phyloP scores from a whole-genome alignment of 2,329 filamentous ascomycete genomes.

The Conoideocrella luteorostrata region DNA sequence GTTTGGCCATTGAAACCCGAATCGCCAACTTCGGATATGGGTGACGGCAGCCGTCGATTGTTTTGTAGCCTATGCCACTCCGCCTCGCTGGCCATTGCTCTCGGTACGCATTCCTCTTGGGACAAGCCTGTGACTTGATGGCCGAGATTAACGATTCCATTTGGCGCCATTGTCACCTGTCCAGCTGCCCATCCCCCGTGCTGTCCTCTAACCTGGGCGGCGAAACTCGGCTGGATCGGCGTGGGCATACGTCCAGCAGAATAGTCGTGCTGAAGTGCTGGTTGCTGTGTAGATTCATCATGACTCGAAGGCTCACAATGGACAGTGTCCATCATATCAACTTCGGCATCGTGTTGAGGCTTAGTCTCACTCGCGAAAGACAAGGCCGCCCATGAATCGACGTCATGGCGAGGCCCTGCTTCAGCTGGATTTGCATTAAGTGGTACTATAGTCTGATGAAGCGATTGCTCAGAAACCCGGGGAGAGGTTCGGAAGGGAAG shows the following conservation, averaged over 20 bases:
- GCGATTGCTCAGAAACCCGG: conserved; percentile 22
- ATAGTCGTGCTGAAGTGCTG: conserved; percentile 1
- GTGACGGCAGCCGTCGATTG: conserved; percentile 49
- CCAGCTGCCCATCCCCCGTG: conserved; percentile 35
- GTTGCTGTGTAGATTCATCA: conserved; percentile 11
- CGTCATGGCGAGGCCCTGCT: conserved; percentile 21
- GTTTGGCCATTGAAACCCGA: conserved; percentile 30
- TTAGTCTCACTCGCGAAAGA: conserved; percentile 14
- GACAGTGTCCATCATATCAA: conserved; percentile 42
- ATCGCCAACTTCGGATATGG: conserved; percentile 53
- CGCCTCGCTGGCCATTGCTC: conserved; percentile 35
- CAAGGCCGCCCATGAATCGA: conserved; percentile 28
- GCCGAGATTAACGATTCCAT: conserved; percentile 31
- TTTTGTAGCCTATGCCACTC: conserved; percentile 50
- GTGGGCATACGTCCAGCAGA: conserved; percentile 47
- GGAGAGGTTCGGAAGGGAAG: conserved; percentile 45
- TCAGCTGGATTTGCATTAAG: conserved; percentile 35
- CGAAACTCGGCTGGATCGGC: conserved; percentile 53
- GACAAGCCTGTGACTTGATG: conserved; percentile 34
- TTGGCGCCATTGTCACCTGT: conserved; percentile 26
- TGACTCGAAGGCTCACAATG: conserved; percentile 12
- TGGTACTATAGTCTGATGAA: conserved; percentile 30
- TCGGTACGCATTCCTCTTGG: conserved; percentile 40
- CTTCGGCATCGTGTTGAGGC: conserved; percentile 32
- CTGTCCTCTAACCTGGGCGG: conserved; percentile 47